Evolutionary conservation across 2,329 filamentous ascomycete genomes (phyloP).

Genomic region (Volutella citrinella): DNA sequence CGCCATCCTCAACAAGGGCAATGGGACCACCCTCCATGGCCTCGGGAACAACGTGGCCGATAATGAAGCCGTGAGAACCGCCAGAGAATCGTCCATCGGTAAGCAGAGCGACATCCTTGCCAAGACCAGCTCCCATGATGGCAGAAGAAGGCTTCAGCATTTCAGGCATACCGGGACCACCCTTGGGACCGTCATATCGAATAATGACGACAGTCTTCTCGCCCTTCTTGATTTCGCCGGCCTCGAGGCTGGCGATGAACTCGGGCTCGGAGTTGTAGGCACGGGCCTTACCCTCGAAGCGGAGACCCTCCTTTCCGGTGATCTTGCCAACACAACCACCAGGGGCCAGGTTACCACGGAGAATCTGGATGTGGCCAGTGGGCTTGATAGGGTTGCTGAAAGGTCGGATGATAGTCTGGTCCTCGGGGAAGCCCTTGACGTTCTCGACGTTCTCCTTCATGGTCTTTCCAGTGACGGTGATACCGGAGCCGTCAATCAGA

Average conservation of each 20-base stretch:
- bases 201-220: slow-evolving; percentile 91
- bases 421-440: slow-evolving; percentile 70
- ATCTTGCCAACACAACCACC: slow-evolving; percentile 90
- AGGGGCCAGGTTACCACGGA: slow-evolving; percentile 80
- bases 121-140: slow-evolving; percentile 86
- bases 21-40: slow-evolving; percentile 84
- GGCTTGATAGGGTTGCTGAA: slow-evolving; percentile 81
- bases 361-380: slow-evolving; percentile 85
- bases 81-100: slow-evolving; percentile 77
- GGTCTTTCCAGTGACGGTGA: slow-evolving; percentile 87
- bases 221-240: slow-evolving; percentile 74
- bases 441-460: slow-evolving; percentile 78
- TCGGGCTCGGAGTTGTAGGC: slow-evolving; percentile 83
- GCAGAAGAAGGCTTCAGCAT: slow-evolving; percentile 91
- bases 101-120: slow-evolving; percentile 70
- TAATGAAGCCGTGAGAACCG: slow-evolving; percentile 81
- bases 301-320: slow-evolving; percentile 87
- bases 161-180: slow-evolving; percentile 92
- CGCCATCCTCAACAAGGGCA: slow-evolving; percentile 76
- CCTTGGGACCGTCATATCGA: slow-evolving; percentile 90
- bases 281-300: slow-evolving; percentile 75
- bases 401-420: slow-evolving; percentile 79
- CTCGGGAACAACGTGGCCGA: slow-evolving; percentile 85
- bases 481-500: slow-evolving; percentile 73
- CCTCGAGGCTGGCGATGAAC: slow-evolving; percentile 74